A percentile compares a stretch with the other conserved stretches of the same genome.
Conservation (phyloP, 108 stramenopile genomes). For the Skeletonema marinoi region DNA sequence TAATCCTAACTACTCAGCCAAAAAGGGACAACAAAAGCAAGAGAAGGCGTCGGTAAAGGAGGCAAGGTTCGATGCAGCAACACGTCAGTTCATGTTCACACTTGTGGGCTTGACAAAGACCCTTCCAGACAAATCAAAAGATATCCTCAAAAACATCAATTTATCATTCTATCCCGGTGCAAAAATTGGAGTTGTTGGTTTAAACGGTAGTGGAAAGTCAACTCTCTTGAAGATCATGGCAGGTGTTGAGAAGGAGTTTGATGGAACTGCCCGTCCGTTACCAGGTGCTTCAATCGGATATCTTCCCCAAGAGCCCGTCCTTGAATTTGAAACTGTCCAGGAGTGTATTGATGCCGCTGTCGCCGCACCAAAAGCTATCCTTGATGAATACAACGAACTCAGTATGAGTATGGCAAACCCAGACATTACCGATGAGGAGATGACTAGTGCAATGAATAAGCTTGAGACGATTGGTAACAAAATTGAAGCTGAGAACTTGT, state of each 20-base stretch:
- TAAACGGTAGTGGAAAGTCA: conserved; percentile 88
- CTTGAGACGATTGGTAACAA: conserved; percentile 72
- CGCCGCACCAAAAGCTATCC: conserved; percentile 60
- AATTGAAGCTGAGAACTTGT: conserved; percentile 88
- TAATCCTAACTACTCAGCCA: conserved; percentile 32
- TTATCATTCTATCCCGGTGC: conserved; percentile 92
- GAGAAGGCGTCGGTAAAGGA: conserved; percentile 84
- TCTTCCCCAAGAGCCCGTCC: conserved; percentile 82
- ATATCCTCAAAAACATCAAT: conserved; percentile 86
- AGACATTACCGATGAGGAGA: conserved; percentile 74
- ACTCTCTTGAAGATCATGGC: conserved; percentile 95
- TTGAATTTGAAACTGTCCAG: conserved; percentile 77
- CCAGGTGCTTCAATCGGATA: conserved; percentile 91
- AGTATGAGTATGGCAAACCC: conserved; percentile 82
- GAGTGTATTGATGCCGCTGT: conserved; percentile 88
- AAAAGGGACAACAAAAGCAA: conserved; percentile 54
- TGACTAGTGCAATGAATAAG: conserved; percentile 61
- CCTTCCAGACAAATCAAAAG: conserved; percentile 85
- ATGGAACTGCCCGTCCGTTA: conserved; percentile 80
- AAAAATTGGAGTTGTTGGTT: conserved; percentile 91
- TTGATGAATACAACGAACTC: conserved; percentile 82
- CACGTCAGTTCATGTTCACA: conserved; percentile 90
- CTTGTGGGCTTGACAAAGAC: conserved; percentile 79
- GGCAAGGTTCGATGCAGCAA: conserved; percentile 87
- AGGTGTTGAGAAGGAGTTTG: conserved; percentile 91